These are phyloP conservation scores for Priceomyces castillae DNA, from an alignment of 805 yeast genomes.

Conservation along the genomic window DNA sequence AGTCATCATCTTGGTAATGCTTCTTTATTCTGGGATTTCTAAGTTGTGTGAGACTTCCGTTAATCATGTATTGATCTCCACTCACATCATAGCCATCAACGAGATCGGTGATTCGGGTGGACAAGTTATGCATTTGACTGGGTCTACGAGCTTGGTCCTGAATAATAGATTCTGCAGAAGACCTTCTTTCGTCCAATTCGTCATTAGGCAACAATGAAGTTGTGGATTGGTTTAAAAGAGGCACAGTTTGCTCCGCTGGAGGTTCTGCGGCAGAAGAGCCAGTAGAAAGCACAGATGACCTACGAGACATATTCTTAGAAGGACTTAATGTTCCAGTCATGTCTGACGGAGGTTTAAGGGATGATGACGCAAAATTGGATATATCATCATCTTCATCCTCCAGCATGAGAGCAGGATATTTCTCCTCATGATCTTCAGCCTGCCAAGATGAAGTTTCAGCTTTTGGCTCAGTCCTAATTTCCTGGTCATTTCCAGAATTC, in stretches of 20 bases:
- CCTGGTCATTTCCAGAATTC: too few species aligned
- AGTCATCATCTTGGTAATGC: conserved; percentile 20
- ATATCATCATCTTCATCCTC: conserved; percentile 16
- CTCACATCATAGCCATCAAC: conserved; percentile 26
- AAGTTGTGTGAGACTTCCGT: conserved; percentile 17
- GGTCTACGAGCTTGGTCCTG: conserved; percentile 19
- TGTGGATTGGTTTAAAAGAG: conserved; percentile 26
- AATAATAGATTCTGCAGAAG: conserved; percentile 24
- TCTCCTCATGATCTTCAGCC: neutral
- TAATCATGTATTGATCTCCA: conserved; percentile 17
- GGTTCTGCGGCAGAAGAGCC: conserved; percentile 14
- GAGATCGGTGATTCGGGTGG: conserved; percentile 22
- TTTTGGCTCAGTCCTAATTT: neutral
- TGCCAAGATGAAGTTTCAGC: neutral
- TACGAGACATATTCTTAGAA: conserved; percentile 11
- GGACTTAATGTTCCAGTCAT: conserved; percentile 5
- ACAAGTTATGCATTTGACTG: conserved; percentile 12
- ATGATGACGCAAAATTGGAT: conserved; percentile 8
- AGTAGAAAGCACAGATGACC: conserved; percentile 20
- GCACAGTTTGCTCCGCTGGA: conserved; percentile 30
- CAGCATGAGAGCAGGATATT: conserved; percentile 1
- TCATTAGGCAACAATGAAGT: conserved; percentile 15
- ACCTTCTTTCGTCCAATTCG: conserved; percentile 13
- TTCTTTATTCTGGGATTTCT: conserved; percentile 28
- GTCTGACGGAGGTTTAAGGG: conserved; percentile 7